phyloP scores from a whole-genome alignment of 768 basidiomycete genomes.

The Kwoniella botswanensis region DNA sequence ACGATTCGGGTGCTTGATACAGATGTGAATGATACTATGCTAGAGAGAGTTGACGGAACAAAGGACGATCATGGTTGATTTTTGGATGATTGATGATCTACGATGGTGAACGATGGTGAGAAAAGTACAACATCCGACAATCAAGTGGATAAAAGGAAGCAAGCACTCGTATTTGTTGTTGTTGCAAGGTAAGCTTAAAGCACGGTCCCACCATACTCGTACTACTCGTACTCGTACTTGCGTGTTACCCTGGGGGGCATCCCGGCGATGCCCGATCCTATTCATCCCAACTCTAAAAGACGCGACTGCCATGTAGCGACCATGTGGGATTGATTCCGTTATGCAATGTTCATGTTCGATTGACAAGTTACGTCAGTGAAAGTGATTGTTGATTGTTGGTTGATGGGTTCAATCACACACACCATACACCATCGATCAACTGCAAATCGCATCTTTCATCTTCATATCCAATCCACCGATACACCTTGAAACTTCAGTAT shows the following conservation, averaged over 20 bases:
- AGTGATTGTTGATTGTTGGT: not conserved
- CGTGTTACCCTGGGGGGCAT: too few species aligned
- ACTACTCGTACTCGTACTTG: too few species aligned
- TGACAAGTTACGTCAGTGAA: conserved; percentile 1
- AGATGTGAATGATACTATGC: not conserved
- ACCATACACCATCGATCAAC: not conserved
- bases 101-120: not conserved
- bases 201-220: not conserved
- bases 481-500: not conserved
- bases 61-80: conserved; percentile 8
- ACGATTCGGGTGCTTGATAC: not conserved
- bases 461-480: not conserved
- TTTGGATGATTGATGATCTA: not conserved
- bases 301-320: not conserved
- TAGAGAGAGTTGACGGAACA: not conserved
- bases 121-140: not conserved
- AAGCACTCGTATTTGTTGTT: not conserved
- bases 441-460: not conserved
- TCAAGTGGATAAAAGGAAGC: not conserved
- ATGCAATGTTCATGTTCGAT: not conserved
- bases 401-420: not conserved
- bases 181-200: not conserved
- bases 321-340: not conserved
- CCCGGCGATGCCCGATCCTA: not conserved
- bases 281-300: not conserved